Evolutionary conservation across 2,329 filamentous ascomycete species (phyloP).

Genomic region (Paradendryphiella salina): DNA sequence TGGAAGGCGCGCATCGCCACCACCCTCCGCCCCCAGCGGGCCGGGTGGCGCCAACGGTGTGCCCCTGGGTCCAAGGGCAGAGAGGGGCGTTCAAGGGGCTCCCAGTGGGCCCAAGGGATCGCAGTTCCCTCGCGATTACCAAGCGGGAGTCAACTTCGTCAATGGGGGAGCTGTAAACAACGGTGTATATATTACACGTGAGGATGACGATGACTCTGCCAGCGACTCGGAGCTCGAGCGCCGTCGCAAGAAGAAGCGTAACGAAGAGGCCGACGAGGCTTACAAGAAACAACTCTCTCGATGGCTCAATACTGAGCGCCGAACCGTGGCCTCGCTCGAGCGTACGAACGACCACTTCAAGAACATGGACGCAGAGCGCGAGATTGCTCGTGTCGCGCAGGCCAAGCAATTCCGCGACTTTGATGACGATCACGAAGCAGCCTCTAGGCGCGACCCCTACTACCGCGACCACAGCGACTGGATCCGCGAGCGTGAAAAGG

Average conservation of each 20-base stretch:
- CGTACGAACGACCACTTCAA: constrained; percentile 80
- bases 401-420: constrained; percentile 76
- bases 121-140: constrained; percentile 71
- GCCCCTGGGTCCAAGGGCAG: constrained; percentile 70
- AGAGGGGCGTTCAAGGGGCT: constrained; percentile 69
- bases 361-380: constrained; percentile 68
- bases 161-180: constrained; percentile 74
- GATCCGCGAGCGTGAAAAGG: constrained; percentile 76
- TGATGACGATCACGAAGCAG: constrained; percentile 84
- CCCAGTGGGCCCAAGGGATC: constrained; percentile 71
- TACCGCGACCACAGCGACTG: constrained; percentile 85
- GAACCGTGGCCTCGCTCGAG: constrained; percentile 79
- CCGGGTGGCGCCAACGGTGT: constrained; percentile 71
- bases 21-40: constrained; percentile 60
- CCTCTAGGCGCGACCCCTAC: constrained; percentile 74
- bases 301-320: constrained; percentile 87
- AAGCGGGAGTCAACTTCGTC: constrained; percentile 79
- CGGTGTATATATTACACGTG: constrained; percentile 58
- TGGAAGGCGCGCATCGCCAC: constrained; percentile 68
- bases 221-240: constrained; percentile 83
- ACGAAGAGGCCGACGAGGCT: constrained; percentile 75
- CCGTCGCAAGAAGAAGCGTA: constrained; percentile 69
- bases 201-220: constrained; percentile 85
- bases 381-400: constrained; percentile 67
- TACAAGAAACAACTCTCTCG: constrained; percentile 85